Conservation (phyloP, 768 basidiomycete species). For the Brasilioporus rufonigricans region DNA sequence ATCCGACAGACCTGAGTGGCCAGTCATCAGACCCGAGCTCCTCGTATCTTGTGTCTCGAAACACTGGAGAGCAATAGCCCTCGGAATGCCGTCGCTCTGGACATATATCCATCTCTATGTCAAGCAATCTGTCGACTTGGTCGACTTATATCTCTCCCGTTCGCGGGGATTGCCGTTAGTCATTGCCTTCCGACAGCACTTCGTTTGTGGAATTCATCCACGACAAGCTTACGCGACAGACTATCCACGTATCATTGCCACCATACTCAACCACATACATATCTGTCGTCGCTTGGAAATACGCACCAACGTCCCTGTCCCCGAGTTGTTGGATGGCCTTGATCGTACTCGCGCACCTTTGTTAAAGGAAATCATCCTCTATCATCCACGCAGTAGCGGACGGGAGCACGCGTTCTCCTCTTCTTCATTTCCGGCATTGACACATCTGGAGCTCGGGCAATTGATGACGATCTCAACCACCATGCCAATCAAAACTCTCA, state of each 20-base stretch:
- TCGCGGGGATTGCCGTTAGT: slow-evolving; percentile 24
- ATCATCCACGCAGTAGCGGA: slow-evolving; percentile 18
- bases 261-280: slow-evolving; percentile 28
- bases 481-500: slow-evolving; percentile 18
- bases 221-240: slow-evolving; percentile 20
- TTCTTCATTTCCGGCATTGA: slow-evolving; percentile 22
- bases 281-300: slow-evolving; percentile 27
- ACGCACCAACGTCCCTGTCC: slow-evolving; percentile 23
- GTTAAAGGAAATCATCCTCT: slow-evolving; percentile 24
- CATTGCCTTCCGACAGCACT: slow-evolving; percentile 23
- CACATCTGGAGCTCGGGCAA: slow-evolving; percentile 23
- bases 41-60: slow-evolving; percentile 42
- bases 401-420: slow-evolving; percentile 13
- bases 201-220: slow-evolving; percentile 18
- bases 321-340: slow-evolving; percentile 24
- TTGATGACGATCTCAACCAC: slow-evolving; percentile 15
- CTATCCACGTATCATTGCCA: slow-evolving; percentile 21
- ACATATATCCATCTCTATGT: slow-evolving; percentile 27
- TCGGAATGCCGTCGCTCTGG: slow-evolving; percentile 42
- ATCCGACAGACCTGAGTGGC: slow-evolving; percentile 7
- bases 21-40: slow-evolving; percentile 27
- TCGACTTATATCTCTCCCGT: slow-evolving; percentile 27
- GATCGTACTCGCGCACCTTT: slow-evolving; percentile 22
- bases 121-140: slow-evolving; percentile 25
- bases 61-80: slow-evolving; percentile 41